Evolutionary conservation across 176 grass and related monocot genomes (phyloP), one percentile per base, ranked within the genome.

Genomic region (Eragrostis nindensis): DNA sequence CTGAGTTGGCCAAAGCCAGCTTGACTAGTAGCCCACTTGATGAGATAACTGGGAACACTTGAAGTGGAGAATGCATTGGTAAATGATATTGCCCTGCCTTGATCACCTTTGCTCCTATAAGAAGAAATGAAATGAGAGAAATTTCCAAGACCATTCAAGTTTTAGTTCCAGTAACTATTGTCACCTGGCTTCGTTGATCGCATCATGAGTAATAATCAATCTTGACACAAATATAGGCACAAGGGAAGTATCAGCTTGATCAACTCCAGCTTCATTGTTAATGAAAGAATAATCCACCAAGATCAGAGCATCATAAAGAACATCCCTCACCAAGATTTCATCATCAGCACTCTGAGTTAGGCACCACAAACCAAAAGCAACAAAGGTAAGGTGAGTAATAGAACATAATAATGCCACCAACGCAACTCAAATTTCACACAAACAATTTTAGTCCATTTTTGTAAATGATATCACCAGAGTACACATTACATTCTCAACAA

Each of bases 211-310:
- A 67, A 95, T 78, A 70, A 95, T 84, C 79, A 99, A 87, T 86
- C 90, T 89, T 84, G 75, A 93, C 74, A 93, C 70, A 82, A 88
- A 75, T 86, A 79, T 87, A 45, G 65, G 86, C n/a, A 95, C 84
- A 60, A 84, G 66, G 65, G 85, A 92, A 76, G 77, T 71, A 81
- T 94, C 90, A 74, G 86, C 83, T 77, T 88, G 82, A 74, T 91
- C 85, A 66, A 89, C 82, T 84, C 71, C 86, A 85, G 81, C 80
- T 82, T 76, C 81, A 46, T 80, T 76, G 80, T 93, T 93, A 85
- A 95, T 80, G 75, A 99, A 95, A 80, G 96, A 95, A 89, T 99
- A 95, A 85, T 99, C 90, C 68, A 91, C 91, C 78, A 95, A 81
- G 44, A 99, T 95, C 64, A 99, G 83, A 79, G 96, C 85, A 93